A percentile compares a stretch with the other conserved stretches of the same genome.
These are phyloP conservation scores for Cryphonectria carpinicola DNA, from an alignment of 2,329 filamentous ascomycete species.

Conservation along the genomic window DNA sequence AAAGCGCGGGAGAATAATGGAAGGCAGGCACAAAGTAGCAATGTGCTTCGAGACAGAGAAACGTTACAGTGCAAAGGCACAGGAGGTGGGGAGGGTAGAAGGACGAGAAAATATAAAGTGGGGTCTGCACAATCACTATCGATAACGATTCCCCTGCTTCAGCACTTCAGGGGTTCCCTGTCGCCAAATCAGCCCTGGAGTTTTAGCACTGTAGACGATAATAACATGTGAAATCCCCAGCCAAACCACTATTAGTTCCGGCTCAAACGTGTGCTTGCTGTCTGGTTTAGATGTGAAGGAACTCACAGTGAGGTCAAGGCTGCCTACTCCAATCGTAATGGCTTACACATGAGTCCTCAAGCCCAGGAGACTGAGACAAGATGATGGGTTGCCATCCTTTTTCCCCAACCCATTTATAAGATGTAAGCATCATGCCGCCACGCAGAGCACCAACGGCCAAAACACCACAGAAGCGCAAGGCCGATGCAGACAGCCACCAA, in stretches of 20 bases:
- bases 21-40: not conserved
- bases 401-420: not conserved
- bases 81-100: not conserved
- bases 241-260: not conserved
- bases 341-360: not conserved
- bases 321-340: not conserved
- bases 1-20: too few species aligned
- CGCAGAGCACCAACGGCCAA: not conserved
- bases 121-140: not conserved
- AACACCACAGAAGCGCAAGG: slow-evolving; percentile 7
- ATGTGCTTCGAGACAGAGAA: not conserved
- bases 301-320: slow-evolving; percentile 4
- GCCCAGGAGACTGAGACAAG: not conserved
- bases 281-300: not conserved
- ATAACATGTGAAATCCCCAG: not conserved
- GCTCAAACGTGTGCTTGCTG: not conserved
- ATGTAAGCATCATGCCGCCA: not conserved
- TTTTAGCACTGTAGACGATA: not conserved
- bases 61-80: not conserved
- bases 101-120: slow-evolving; percentile 15
- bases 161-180: not conserved
- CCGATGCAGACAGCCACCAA: not conserved
- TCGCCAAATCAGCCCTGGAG: not conserved
- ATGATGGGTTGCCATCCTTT: not conserved
- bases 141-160: not conserved